Conservation (phyloP, 192 early-diverging fungal genomes). For the Backusella circina region DNA sequence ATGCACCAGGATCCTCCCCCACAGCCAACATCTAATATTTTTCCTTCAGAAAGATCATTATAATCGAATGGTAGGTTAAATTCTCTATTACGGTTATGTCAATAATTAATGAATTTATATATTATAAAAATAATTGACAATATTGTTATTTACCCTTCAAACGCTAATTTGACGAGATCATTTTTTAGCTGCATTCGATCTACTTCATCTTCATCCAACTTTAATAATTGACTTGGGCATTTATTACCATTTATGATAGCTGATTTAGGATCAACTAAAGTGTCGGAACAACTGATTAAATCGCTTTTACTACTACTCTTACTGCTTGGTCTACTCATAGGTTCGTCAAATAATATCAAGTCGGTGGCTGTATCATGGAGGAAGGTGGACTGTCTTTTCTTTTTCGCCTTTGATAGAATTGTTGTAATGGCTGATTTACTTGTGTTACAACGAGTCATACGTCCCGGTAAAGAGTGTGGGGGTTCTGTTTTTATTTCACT, state of each 20-base stretch:
- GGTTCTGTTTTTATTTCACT: background rate
- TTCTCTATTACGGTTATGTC: slow-evolving; percentile 11
- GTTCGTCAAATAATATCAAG: background rate
- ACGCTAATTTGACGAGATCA: slow-evolving; percentile 34
- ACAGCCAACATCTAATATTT: slow-evolving; percentile 32
- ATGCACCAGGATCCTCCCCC: slow-evolving; percentile 35
- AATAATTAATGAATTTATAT: background rate
- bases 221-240: background rate
- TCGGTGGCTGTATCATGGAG: background rate
- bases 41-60: background rate
- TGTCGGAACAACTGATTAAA: background rate
- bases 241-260: background rate
- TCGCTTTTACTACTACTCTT: background rate
- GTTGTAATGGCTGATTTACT: background rate
- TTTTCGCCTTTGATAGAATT: slow-evolving; percentile 12
- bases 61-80: slow-evolving; percentile 21
- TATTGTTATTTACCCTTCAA: slow-evolving; percentile 22
- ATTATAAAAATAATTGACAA: background rate
- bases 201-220: slow-evolving; percentile 22
- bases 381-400: background rate
- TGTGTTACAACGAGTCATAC: background rate
- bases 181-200: slow-evolving; percentile 35
- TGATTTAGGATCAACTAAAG: background rate
- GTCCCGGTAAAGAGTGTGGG: background rate
- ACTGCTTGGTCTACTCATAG: background rate